Evolutionary conservation across 2,329 filamentous ascomycete species (phyloP), one percentile per base, ranked within the genome.

Genomic region (Colletotrichum sp.): DNA sequence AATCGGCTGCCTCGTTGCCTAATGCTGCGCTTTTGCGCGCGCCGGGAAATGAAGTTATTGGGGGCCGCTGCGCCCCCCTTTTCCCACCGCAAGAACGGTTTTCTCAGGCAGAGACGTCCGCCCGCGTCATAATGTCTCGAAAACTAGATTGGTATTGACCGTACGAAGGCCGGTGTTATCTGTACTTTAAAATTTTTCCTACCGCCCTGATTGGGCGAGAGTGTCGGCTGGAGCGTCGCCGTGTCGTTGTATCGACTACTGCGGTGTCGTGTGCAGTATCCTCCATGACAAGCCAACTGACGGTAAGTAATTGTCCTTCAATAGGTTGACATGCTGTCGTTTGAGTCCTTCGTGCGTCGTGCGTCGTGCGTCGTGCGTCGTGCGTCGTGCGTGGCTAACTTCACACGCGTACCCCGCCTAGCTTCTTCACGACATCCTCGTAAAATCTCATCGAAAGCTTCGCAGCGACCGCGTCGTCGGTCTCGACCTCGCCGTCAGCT

Each of bases 361-460:
- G 26, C 18, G 26, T 28, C 26, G n/a, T 12, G 24, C n/a, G n/a
- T n/a, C n/a, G 24, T 26, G 5, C 24, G 24, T n/a, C 57, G 15
- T 28, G 9, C 18, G 26, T n/a, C 57, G 13, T 28, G 26, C 26
- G 4, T 32, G 59, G 1, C 59, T 62, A 21, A 62, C 30, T n/a
- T 69, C 78, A 87, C 6, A 87, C 82, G 8, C 82, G 79, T 26
- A 87, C 79, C 2, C 82, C 80, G 3, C 83, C 85, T 24, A 89
- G 78, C 59, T 79, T 83, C 78, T 87, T 87, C 26, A 89, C 87
- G 8, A 89, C 87, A 3, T 87, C 81, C 66, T 88, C 85, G 75
- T 87, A 86, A 59, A 87, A 87, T 4, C 77, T 81, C 80, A 85
- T 83, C 6, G 84, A 87, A 39, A 88, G 77, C 57, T 80, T 82